Evolutionary conservation across 2,329 filamentous ascomycete species (phyloP).

Genomic region (Truncatella angustata): DNA sequence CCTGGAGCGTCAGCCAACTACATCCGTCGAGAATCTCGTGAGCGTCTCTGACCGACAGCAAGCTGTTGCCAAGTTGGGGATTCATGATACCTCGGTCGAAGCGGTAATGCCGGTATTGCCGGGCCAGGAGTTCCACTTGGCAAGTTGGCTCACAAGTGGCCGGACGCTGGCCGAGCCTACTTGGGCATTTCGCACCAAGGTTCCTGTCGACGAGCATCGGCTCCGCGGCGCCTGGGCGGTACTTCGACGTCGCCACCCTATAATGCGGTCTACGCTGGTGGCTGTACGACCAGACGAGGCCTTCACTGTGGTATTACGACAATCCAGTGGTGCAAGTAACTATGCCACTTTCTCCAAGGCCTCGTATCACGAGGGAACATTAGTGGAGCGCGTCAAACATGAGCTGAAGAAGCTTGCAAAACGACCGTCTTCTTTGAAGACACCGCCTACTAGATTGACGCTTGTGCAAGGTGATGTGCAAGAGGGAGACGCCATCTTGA

Average conservation of each 20-base stretch:
- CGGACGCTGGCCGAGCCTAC: conserved; percentile 28
- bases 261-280: conserved; percentile 32
- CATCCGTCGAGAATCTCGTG: conserved; percentile 7
- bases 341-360: conserved; percentile 8
- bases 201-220: conserved; percentile 22
- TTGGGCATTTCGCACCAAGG: conserved; percentile 24
- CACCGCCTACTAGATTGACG: conserved; percentile 28
- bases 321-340: conserved; percentile 7
- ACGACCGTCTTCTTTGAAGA: conserved; percentile 27
- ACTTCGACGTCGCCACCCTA: conserved; percentile 28
- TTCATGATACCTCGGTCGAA: conserved; percentile 21
- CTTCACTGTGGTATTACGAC: conserved; percentile 25
- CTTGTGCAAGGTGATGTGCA: conserved; percentile 23
- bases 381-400: conserved; percentile 6
- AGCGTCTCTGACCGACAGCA: conserved; percentile 7
- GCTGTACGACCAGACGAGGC: conserved; percentile 21
- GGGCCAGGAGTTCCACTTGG: conserved; percentile 32
- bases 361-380: not conserved
- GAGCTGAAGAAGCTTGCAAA: conserved; percentile 19
- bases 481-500: conserved; percentile 23
- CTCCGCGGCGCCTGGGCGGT: conserved; percentile 27
- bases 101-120: conserved; percentile 28
- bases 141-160: conserved; percentile 29
- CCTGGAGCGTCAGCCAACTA: conserved; percentile 2
- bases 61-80: conserved; percentile 9